Evolutionary conservation across 2,329 filamentous ascomycete species (phyloP), one percentile per base, ranked within the genome.

Genomic region (Cytospora leucostoma): DNA sequence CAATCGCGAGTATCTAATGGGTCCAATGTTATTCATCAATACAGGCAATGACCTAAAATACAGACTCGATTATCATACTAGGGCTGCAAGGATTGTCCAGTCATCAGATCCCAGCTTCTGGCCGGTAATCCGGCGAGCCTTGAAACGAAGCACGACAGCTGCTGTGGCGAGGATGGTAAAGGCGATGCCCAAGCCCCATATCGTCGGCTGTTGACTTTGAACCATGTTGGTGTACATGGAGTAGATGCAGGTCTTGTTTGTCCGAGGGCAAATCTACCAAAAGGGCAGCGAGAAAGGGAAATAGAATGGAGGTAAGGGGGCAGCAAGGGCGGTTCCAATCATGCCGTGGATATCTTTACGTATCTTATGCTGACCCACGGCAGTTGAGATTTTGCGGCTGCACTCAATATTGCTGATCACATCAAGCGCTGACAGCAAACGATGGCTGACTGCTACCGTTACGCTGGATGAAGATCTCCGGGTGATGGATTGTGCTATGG

Each of bases 161-260:
- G 10, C 3, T 8, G 35, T 53, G 7, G 51, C 51, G n/a, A 53
- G 34, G 7, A 53, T n/a, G 13, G 13, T 15, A 5, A 53, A 33
- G 32, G 27, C n/a, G 51, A 53, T 53, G 12, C 51, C 8, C 13
- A 53, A 35, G 13, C 51, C 51, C 51, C 51, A 53, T 53, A 53
- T 53, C 15, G 32, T 53, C 10, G 32, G 51, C n/a, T 53, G 51
- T 21, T 53, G 51, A 17, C 27, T n/a, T 19, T 53, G 11, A 53
- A 34, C 7, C 32, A 53, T 53, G 8, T 35, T 11, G 51, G n/a
- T n/a, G 15, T 38, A 15, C 37, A 11, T 38, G 37, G 5, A 17
- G 7, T 17, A 40, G 27, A 27, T 27, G 27, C 27, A 27, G 27
- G 27, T 27, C 4, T 27, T 4, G 27, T 27, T 27, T 27, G 27